These are phyloP conservation scores for Arachnomyces sp. DNA, from an alignment of 2,329 filamentous ascomycete species.

Conservation along the genomic window DNA sequence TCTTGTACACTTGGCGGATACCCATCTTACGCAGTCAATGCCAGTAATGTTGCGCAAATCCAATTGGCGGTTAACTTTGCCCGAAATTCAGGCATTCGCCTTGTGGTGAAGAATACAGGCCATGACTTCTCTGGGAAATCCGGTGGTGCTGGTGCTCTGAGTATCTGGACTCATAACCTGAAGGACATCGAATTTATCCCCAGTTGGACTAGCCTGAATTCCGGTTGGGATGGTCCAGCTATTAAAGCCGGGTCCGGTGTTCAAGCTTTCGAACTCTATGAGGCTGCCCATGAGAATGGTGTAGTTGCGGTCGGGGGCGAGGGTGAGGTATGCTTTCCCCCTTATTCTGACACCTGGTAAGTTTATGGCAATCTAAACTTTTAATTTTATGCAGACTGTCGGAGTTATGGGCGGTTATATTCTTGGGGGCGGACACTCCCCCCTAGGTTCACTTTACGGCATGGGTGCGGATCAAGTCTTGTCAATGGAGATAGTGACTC, in stretches of 20 bases:
- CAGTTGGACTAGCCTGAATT: not conserved
- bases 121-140: constrained; percentile 46
- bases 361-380: too few species aligned
- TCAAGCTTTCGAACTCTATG: constrained; percentile 43
- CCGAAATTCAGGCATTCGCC: constrained; percentile 41
- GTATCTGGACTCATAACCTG: constrained; percentile 27
- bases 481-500: constrained; percentile 28
- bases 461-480: constrained; percentile 52
- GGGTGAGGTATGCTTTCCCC: constrained; percentile 29
- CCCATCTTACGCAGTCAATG: constrained; percentile 33
- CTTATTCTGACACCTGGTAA: constrained; percentile 33
- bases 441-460: constrained; percentile 42
- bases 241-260: constrained; percentile 49
- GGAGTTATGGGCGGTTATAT: constrained; percentile 38
- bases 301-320: constrained; percentile 47
- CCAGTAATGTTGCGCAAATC: constrained; percentile 18
- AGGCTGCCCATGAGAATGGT: constrained; percentile 36
- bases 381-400: constrained; percentile 30
- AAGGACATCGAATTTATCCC: constrained; percentile 19
- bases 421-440: constrained; percentile 38
- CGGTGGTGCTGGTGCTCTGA: constrained; percentile 48
- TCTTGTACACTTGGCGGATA: constrained; percentile 13
- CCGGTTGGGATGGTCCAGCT: constrained; percentile 42
- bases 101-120: constrained; percentile 40
- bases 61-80: constrained; percentile 34